Evolutionary conservation across 2,329 filamentous ascomycete species (phyloP).

Genomic region (Fusarium solani-melongenae): DNA sequence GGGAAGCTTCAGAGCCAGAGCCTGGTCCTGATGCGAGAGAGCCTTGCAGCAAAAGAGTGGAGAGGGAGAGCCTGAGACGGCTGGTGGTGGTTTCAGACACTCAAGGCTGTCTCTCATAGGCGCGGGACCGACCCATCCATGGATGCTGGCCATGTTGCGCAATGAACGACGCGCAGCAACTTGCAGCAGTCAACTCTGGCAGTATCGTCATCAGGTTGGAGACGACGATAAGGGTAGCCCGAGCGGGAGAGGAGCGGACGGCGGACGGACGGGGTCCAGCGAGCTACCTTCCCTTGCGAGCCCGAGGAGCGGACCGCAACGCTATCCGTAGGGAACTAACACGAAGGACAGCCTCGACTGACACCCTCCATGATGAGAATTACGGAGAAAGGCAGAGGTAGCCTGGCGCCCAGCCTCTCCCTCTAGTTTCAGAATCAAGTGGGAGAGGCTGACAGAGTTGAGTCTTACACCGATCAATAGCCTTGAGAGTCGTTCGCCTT

Average conservation of each 20-base stretch:
- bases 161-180: neutral
- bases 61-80: conserved; percentile 22
- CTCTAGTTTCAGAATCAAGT: conserved; percentile 1
- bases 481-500: conserved; percentile 16
- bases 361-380: conserved; percentile 23
- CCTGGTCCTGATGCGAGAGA: conserved; percentile 1
- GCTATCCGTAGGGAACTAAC: conserved; percentile 37
- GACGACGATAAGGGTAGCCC: neutral
- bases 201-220: neutral
- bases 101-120: conserved; percentile 21
- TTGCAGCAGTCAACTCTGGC: neutral
- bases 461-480: conserved; percentile 10
- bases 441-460: conserved; percentile 24
- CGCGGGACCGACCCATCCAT: neutral
- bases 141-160: conserved; percentile 2
- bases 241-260: conserved; percentile 25
- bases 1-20: neutral
- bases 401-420: conserved; percentile 2
- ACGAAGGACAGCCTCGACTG: conserved; percentile 20
- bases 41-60: conserved; percentile 12
- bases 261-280: conserved; percentile 20
- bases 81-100: conserved; percentile 25
- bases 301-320: conserved; percentile 38
- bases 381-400: conserved; percentile 10
- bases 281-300: conserved; percentile 15